These are phyloP conservation scores for Pichia pseudocactophila DNA, from an alignment of 805 yeast species.

Conservation along the genomic window DNA sequence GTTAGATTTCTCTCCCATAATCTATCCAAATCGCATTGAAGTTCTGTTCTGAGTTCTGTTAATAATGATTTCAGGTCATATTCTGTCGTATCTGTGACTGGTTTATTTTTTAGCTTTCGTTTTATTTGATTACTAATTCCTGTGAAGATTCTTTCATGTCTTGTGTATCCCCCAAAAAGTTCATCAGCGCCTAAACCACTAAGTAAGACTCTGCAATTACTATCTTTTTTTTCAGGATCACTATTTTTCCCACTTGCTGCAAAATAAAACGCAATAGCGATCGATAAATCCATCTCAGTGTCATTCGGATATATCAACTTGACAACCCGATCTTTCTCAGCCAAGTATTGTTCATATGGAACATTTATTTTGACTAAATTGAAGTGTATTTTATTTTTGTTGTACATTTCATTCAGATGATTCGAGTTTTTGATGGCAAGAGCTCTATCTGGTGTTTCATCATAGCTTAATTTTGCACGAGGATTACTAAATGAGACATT, in stretches of 20 bases:
- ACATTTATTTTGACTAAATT: conserved; percentile 65
- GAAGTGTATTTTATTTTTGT: conserved; percentile 29
- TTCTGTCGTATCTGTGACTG: conserved; percentile 12
- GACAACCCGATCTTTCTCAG: conserved; percentile 42
- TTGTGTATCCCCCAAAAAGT: conserved; percentile 88
- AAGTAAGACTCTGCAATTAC: conserved; percentile 60
- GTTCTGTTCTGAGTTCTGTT: conserved; percentile 43
- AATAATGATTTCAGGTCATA: conserved; percentile 20
- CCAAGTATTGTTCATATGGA: conserved; percentile 54
- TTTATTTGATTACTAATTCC: conserved; percentile 20
- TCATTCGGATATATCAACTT: conserved; percentile 71
- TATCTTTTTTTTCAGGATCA: conserved; percentile 28
- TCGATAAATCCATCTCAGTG: conserved; percentile 93
- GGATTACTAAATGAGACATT: conserved; percentile 93
- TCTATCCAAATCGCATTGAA: conserved; percentile 61
- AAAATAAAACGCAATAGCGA: conserved; percentile 91
- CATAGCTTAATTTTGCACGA: conserved; percentile 51
- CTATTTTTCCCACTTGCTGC: conserved; percentile 59
- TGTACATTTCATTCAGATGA: conserved; percentile 38
- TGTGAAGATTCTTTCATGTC: conserved; percentile 54
- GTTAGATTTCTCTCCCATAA: conserved; percentile 77
- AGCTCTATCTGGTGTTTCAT: conserved; percentile 77
- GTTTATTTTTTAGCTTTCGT: conserved; percentile 15
- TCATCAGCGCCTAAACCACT: conserved; percentile 98
- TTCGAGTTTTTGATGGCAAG: conserved; percentile 59